Conservation (phyloP, 148 eudicot species). For the Linanthus parryae region DNA sequence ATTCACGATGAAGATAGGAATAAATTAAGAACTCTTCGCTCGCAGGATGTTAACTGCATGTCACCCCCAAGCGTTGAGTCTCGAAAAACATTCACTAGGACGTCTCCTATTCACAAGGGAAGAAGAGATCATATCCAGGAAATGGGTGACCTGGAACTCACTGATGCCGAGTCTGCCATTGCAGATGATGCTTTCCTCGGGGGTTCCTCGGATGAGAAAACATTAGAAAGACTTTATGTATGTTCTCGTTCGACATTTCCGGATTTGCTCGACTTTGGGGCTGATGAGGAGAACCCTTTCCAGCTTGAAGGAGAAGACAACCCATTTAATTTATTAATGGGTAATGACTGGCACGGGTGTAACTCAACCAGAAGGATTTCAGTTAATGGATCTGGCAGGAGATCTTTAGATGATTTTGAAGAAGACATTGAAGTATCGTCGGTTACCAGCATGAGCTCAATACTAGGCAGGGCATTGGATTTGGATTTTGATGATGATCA, state of each 20-base stretch:
- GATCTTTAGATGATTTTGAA: conserved; percentile 21
- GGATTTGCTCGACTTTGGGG: conserved; percentile 20
- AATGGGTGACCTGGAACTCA: conserved; percentile 15
- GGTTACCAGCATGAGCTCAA: conserved; percentile 30
- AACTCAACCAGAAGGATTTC: conserved; percentile 7
- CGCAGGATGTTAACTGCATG: conserved; percentile 19
- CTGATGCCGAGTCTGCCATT: conserved; percentile 18
- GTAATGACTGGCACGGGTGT: conserved; percentile 19
- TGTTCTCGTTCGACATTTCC: conserved; percentile 26
- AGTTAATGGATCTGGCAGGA: conserved; percentile 19
- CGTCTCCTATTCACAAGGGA: conserved; percentile 8
- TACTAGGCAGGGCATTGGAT: conserved; percentile 21
- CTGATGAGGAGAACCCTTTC: conserved; percentile 12
- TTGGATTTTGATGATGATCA: conserved; percentile 31
- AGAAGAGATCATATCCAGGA: conserved; percentile 5
- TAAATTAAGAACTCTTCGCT: conserved; percentile 27
- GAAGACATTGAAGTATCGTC: conserved; percentile 38
- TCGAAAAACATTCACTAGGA: conserved; percentile 12
- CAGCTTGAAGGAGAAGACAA: conserved; percentile 18
- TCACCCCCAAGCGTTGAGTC: conserved; percentile 22
- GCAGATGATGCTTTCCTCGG: conserved; percentile 21
- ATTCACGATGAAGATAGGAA: neutral
- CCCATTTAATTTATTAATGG: conserved; percentile 20
- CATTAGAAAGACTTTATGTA: conserved; percentile 18
- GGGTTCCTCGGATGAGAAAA: conserved; percentile 21